Evolutionary conservation across 306 rosid genomes (phyloP).

Genomic region (Amphicarpaea edgeworthii): DNA sequence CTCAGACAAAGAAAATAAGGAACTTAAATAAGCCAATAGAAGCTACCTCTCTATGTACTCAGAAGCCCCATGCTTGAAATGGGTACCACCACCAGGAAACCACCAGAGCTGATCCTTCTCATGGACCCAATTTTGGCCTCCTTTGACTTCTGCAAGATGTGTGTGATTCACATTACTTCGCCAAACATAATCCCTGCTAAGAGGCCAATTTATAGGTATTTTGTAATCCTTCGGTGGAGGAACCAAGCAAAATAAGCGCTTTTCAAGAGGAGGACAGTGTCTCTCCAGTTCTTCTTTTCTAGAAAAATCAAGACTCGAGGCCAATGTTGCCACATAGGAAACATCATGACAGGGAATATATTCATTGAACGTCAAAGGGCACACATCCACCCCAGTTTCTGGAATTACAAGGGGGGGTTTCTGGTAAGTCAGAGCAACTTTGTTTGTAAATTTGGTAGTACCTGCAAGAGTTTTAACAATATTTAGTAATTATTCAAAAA

Average conservation of each 20-base stretch:
- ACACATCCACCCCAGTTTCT: constrained; percentile 74
- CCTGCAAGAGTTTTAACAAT: constrained; percentile 56
- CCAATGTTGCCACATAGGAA: constrained; percentile 65
- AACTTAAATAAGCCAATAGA: constrained; percentile 11
- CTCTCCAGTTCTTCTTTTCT: constrained; percentile 88
- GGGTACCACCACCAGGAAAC: constrained; percentile 99
- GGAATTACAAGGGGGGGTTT: constrained; percentile 64
- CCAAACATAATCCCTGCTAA: constrained; percentile 95
- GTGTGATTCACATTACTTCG: constrained; percentile 93
- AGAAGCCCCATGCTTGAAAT: constrained; percentile 92
- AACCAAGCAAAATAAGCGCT: constrained; percentile 84
- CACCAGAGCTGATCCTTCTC: constrained; percentile 83
- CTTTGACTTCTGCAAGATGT: constrained; percentile 89
- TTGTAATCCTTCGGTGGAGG: constrained; percentile 89
- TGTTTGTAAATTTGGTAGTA: constrained; percentile 60
- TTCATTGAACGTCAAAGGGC: constrained; percentile 86
- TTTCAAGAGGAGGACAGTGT: constrained; percentile 85
- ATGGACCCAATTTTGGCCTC: constrained; percentile 99
- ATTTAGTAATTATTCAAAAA: constrained; percentile 22
- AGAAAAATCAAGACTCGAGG: constrained; percentile 64
- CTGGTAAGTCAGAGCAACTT: constrained; percentile 67
- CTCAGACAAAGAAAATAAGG: not conserved
- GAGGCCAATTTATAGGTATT: constrained; percentile 88
- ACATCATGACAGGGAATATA: constrained; percentile 85
- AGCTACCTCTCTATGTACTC: constrained; percentile 86